Base-by-base conservation (phyloP, 2,329 filamentous ascomycete genomes). In the Claviceps capensis region DNA sequence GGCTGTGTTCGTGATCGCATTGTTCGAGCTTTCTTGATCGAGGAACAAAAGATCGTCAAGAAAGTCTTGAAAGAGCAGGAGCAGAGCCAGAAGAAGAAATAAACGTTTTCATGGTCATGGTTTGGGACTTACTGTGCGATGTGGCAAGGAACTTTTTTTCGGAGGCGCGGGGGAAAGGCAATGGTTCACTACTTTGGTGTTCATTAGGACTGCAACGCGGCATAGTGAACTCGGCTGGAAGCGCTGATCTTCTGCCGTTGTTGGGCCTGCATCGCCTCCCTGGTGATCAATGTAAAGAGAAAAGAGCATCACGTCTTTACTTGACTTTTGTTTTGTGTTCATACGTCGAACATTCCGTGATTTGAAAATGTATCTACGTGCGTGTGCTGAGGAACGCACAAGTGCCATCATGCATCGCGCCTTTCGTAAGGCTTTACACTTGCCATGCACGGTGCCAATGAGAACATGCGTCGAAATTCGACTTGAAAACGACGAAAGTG, bases 31-130 rank as follows among this genome's bases (percentile, higher is more conserved):
- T 98, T 98, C 85, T 78, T 98, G 73, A 97, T 98, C 63, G 94
- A 98, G 81, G 93, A 98, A 84, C 93, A 98, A 82, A 98, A 98
- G 88, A 97, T 98, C 67, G 93, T 98, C 76, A 98, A 98, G 89
- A 98, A 98, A 88, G 93, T 98, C 67, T 83, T 97, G 72, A 96
- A 96, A 86, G 91, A 97, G 82, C 88, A 95, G 78, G 86, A 88
- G 79, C 86, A 73, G 68, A 70, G 75, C 67, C 72, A 77, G 66
- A 82, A 78, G 74, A 82, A 81, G 78, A 82, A 82, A 77, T 82
- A 86, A 81, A 78, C 60, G 75, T 51, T 52, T 59, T 60, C 60
- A 53, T 51, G 60, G 56, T 58, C 58, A 56, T 54, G 60, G 56
- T 56, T 60, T 61, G 61, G 61, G 26, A 58, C 60, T 65, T 63